These are phyloP conservation scores for Elongisporangium prolatum DNA, from an alignment of 352 stramenopile genomes.

Conservation along the genomic window DNA sequence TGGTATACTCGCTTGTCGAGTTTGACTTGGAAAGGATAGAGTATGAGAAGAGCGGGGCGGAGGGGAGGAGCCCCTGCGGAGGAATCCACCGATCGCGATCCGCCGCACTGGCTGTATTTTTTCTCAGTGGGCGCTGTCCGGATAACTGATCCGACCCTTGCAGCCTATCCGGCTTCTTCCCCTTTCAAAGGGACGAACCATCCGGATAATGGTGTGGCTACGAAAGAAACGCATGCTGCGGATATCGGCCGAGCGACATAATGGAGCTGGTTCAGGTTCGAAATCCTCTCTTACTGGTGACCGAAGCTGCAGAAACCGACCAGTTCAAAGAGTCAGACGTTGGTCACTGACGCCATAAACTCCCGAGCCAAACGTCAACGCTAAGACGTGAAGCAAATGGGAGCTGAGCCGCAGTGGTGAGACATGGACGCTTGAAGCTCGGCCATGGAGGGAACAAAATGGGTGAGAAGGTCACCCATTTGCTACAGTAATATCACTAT, in stretches of 20 bases:
- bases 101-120: neutral
- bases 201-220: neutral
- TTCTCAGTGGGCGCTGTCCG: neutral
- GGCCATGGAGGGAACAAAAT: neutral
- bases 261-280: neutral
- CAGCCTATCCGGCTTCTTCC: neutral
- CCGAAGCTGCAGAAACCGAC: neutral
- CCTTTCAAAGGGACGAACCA: neutral
- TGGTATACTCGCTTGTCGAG: constrained; percentile 1
- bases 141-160: neutral
- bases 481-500: constrained; percentile 2
- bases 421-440: neutral
- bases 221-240: neutral
- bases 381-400: neutral
- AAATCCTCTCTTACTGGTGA: neutral
- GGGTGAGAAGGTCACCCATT: neutral
- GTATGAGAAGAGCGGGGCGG: neutral
- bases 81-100: constrained; percentile 53
- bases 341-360: neutral
- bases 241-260: neutral
- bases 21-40: neutral
- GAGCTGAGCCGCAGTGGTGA: neutral
- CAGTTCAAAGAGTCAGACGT: neutral
- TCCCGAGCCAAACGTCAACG: neutral
- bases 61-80: constrained; percentile 20